A percentile compares a stretch with the other conserved stretches of the same genome.
phyloP scores from a whole-genome alignment of 2,329 filamentous ascomycete species.

The Exophiala bonariae region DNA sequence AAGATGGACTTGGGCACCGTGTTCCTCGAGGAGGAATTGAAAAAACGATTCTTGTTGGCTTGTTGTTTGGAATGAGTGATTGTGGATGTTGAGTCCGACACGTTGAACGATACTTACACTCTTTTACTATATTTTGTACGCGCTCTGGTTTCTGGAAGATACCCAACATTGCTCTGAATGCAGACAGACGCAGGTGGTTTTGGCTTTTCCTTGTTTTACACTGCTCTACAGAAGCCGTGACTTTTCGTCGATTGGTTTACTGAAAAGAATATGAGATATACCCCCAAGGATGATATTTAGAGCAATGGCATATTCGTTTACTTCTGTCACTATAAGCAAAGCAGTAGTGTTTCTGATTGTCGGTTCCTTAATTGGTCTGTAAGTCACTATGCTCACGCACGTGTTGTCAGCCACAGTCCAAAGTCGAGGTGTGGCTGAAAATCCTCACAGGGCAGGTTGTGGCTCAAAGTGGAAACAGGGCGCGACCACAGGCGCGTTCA shows the following conservation, averaged over 20 bases:
- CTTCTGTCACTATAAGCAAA: no score
- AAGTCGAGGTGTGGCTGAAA: no score
- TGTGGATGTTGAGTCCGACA: neutral
- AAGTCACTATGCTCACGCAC: no score
- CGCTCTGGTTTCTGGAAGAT: conserved; percentile 15
- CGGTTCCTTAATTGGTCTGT: no score
- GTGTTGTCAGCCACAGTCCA: no score
- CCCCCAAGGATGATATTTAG: conserved; percentile 22
- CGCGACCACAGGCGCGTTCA: no score
- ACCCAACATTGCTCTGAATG: conserved; percentile 14
- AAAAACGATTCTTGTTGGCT: conserved; percentile 3
- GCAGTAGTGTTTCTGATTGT: no score
- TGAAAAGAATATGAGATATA: conserved; percentile 20
- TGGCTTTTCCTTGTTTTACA: conserved; percentile 11
- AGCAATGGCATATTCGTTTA: conserved; percentile 4
- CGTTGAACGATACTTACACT: conserved; percentile 15
- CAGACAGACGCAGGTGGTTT: conserved; percentile 3
- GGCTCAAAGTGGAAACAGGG: no score
- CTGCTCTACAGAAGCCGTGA: conserved; percentile 6
- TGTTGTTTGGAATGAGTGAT: neutral
- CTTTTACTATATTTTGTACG: conserved; percentile 5
- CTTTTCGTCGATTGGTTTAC: conserved; percentile 12
- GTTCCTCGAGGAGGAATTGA: conserved; percentile 13
- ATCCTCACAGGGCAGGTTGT: no score
- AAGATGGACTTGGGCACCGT: conserved; percentile 9